Evolutionary conservation across 2,329 filamentous ascomycete genomes (phyloP).

Genomic region (Acephala macrosclerotiorum): DNA sequence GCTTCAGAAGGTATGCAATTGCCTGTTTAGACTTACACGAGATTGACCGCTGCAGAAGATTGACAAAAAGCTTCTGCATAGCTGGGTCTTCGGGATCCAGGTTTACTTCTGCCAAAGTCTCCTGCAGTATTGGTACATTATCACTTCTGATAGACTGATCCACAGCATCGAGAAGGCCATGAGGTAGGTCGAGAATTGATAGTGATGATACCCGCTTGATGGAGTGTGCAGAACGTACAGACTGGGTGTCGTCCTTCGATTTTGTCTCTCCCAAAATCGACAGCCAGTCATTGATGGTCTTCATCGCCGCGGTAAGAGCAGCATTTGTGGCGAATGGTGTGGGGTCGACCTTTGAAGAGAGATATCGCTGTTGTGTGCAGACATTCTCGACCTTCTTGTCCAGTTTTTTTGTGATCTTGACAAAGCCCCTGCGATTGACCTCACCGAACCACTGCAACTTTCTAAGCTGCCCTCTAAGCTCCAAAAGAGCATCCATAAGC

Average conservation of each 20-base stretch:
- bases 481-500: slow-evolving; percentile 86
- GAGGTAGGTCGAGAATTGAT: slow-evolving; percentile 75
- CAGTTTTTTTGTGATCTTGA: slow-evolving; percentile 98
- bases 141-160: slow-evolving; percentile 77
- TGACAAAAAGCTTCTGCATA: slow-evolving; percentile 75
- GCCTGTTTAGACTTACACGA: slow-evolving; percentile 72
- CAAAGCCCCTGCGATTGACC: slow-evolving; percentile 92
- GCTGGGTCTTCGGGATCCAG: slow-evolving; percentile 58
- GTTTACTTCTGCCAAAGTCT: slow-evolving; percentile 65
- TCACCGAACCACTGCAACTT: slow-evolving; percentile 98
- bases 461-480: slow-evolving; percentile 84
- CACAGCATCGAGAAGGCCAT: slow-evolving; percentile 71
- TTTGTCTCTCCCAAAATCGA: slow-evolving; percentile 81
- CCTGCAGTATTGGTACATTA: slow-evolving; percentile 62
- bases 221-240: slow-evolving; percentile 72
- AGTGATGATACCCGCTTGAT: slow-evolving; percentile 80
- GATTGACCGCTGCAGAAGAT: slow-evolving; percentile 80
- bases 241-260: slow-evolving; percentile 76
- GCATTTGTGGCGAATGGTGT: slow-evolving; percentile 84
- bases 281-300: slow-evolving; percentile 88
- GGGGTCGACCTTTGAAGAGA: slow-evolving; percentile 89
- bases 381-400: slow-evolving; percentile 89
- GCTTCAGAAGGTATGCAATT: slow-evolving; percentile 73
- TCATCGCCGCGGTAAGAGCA: slow-evolving; percentile 63
- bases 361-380: slow-evolving; percentile 82